Percentiles rank a stretch among this genome's conserved stretches.
These are phyloP conservation scores for Colletotrichum brevisporum DNA, from an alignment of 2,329 filamentous ascomycete species.

Conservation along the genomic window DNA sequence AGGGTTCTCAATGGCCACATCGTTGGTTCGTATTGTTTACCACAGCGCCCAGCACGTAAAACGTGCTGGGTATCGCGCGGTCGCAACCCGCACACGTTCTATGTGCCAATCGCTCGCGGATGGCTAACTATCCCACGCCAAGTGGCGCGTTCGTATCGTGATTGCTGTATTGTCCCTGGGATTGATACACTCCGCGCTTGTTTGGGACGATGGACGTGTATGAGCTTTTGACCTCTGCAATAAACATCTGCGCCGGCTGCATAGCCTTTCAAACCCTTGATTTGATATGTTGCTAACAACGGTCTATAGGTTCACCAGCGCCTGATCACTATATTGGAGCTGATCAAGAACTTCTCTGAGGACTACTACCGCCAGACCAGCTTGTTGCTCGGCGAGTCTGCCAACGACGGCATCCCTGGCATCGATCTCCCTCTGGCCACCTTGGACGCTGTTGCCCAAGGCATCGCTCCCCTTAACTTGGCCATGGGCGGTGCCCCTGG, in stretches of 20 bases:
- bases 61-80: too few relatives aligned
- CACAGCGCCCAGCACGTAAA: too few relatives aligned
- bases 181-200: neutral
- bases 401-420: constrained; percentile 58
- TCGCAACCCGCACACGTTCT: too few relatives aligned
- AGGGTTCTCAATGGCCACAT: too few relatives aligned
- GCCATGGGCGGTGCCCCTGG: constrained; percentile 22
- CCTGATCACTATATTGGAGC: constrained; percentile 82
- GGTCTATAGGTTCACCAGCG: constrained; percentile 77
- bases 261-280: neutral
- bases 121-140: too few relatives aligned
- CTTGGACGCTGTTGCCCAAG: constrained; percentile 64
- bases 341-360: constrained; percentile 83
- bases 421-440: constrained; percentile 62
- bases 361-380: constrained; percentile 93
- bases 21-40: too few relatives aligned
- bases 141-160: too few relatives aligned
- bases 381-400: constrained; percentile 79
- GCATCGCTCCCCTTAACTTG: constrained; percentile 55
- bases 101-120: too few relatives aligned
- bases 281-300: constrained; percentile 52
- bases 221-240: neutral
- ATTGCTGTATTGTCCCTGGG: too few relatives aligned
- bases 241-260: neutral
- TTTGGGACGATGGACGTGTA: neutral